Base-by-base conservation (phyloP, 345 rosid species). In the Nephelium lappaceum region DNA sequence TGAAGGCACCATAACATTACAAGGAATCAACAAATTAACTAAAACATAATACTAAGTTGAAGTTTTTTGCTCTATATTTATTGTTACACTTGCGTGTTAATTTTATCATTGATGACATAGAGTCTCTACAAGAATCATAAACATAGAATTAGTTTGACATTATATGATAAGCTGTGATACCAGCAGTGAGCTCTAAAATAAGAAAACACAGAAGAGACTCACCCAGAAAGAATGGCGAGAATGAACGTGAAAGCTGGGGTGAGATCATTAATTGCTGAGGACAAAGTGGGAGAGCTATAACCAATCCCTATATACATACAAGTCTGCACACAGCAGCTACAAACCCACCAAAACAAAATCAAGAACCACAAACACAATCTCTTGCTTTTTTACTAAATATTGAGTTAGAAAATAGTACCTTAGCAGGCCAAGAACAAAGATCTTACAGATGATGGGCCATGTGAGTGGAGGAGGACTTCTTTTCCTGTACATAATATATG, bases 381-480 rank as follows among this genome's bases (percentile, higher is more conserved):
- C 18, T 11, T 21, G 3, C 7, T 31, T 31, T 10, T 36, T 49
- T 49, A 62, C 21, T 43, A 15, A 15, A 31, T 1, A 24, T 61
- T 25, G 41, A 73, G 24, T 18, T 6, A 45, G 38, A 43, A 42
- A n/a, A 23, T 6, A 58, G 25, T 64, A 83, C 87, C 79, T 14
- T 24, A 83, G 62, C 21, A 80, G 68, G 5, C 82, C 77, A 24
- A 84, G 79, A 8, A 84, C 60, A 74, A 86, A 71, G 77, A 86
- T 81, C 60, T 76, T 78, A 31, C 67, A 68, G 61, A 84, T 41
- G 11, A 80, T 63, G 27, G 80, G 21, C 31, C 65, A 3, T 4
- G 85, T 81, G 77, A 82, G 80, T 8, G 74, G 58, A 12, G 79
- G 84, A 39, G 62, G 62, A n/a, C 41, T 61, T 67, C 79, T 81